Percentiles rank a stretch among this genome's conserved stretches.
Conservation (phyloP, 164 flowering plant genomes). For the Paratinospora sagittata region DNA sequence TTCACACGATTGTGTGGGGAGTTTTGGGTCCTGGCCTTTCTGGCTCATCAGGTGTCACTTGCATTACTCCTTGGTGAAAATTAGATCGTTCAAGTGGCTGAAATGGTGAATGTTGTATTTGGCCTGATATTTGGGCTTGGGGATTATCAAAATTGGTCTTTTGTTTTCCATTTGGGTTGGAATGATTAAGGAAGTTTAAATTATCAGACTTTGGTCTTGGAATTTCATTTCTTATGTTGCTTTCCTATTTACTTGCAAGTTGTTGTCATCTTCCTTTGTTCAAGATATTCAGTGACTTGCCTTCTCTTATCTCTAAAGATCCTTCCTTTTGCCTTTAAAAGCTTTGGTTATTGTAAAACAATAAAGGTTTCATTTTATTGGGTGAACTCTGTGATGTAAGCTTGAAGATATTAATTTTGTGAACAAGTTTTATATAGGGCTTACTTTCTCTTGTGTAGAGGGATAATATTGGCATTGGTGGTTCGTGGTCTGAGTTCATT, state of each 20-base stretch:
- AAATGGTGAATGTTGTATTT: not conserved
- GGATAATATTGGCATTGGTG: constrained; percentile 69
- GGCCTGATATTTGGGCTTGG: no score
- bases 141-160: not conserved
- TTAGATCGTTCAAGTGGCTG: not conserved
- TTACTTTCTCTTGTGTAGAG: constrained; percentile 36
- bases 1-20: not conserved
- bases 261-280: no score
- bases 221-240: not conserved
- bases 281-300: not conserved
- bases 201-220: not conserved
- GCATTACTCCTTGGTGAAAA: not conserved
- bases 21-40: not conserved
- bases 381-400: not conserved
- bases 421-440: not conserved
- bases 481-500: constrained; percentile 73
- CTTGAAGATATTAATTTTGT: not conserved
- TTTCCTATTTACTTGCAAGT: no score
- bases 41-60: not conserved
- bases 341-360: not conserved
- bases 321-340: not conserved
- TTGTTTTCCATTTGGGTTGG: not conserved
- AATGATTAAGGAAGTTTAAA: not conserved
- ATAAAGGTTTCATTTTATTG: not conserved
- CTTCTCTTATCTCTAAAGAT: not conserved